Base-by-base conservation (phyloP, 352 stramenopile genomes). In the Phytophthora megakarya region DNA sequence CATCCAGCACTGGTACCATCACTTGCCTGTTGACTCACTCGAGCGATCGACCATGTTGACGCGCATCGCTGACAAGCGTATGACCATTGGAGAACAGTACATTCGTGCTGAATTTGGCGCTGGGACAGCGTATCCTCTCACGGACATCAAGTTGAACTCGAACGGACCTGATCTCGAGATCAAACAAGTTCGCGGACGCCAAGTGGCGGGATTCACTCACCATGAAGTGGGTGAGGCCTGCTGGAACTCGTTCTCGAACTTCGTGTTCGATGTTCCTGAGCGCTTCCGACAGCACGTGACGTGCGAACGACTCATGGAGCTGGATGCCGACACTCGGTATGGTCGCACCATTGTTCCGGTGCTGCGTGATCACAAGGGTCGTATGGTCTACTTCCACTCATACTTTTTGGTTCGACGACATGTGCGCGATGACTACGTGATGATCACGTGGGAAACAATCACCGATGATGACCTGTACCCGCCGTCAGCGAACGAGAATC, bases 141-240 rank as follows among this genome's bases (percentile, higher is more conserved):
- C 86, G 63, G 81, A 93, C 42, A 89, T 93, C 60, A 90, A 90
- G 44, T 66, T 93, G 16, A 92, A 89, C 61, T 90, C 80, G 47
- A 90, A 88, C 37, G 83, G 82, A 2, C 84, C 84, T 7, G 82
- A 93, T 65, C 80, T 93, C 50, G 82, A 93, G 70, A 90, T 93
- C 61, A 83, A 90, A 58, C 67, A 90, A 50, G 65, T 92, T 30
- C 84, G 84, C 7, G 83, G 77, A 9, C 88, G 89, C 47, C 40
- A 80, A 26, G 62, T 89, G 33, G 61, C 72, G 0, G 77, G 76
- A 0, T 88, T 89, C 40, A 86, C 78, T 32, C 81, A 90, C 61
- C 56, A 78, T 2, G 76, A 89, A 25, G 70, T 93, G 26, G 76
- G 73, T 3, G 78, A 89, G 16, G 84, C 84, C 8, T 81, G 77